phyloP scores from a whole-genome alignment of 2,329 filamentous ascomycete genomes.

The Dryadomyces quercivorus region DNA sequence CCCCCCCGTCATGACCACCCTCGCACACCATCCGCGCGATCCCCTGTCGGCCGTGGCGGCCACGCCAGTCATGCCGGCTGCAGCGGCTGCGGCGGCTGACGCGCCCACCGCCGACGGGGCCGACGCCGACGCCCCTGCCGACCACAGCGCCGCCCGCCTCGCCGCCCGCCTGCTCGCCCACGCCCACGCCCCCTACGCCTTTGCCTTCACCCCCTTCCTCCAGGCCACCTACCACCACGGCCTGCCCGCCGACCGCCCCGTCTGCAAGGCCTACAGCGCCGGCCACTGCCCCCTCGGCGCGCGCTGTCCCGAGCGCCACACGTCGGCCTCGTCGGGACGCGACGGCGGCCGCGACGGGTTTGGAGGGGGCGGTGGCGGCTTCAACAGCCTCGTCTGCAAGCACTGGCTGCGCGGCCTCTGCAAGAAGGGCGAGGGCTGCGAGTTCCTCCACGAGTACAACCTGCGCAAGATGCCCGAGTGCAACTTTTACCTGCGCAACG shows the following conservation, averaged over 20 bases:
- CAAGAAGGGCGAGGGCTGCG: slow-evolving; percentile 94
- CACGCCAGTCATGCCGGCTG: not conserved
- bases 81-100: too few species aligned
- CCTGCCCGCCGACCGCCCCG: slow-evolving; percentile 63
- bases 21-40: too few species aligned
- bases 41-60: not conserved
- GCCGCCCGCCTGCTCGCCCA: slow-evolving; percentile 43
- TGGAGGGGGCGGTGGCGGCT: slow-evolving; percentile 31
- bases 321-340: slow-evolving; percentile 24
- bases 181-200: slow-evolving; percentile 47
- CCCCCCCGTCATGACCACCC: too few species aligned
- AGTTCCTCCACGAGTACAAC: slow-evolving; percentile 98
- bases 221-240: slow-evolving; percentile 74
- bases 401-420: slow-evolving; percentile 95
- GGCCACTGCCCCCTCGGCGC: slow-evolving; percentile 80
- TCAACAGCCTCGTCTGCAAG: slow-evolving; percentile 88
- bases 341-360: slow-evolving; percentile 19
- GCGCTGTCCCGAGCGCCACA: slow-evolving; percentile 75
- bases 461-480: slow-evolving; percentile 97
- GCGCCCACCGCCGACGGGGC: too few species aligned
- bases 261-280: slow-evolving; percentile 70
- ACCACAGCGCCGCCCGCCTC: slow-evolving; percentile 18
- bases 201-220: slow-evolving; percentile 79
- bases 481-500: slow-evolving; percentile 87
- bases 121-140: too few species aligned